These are phyloP conservation scores for Hymenoscyphus albidus DNA, from an alignment of 2,329 filamentous ascomycete genomes.

Conservation along the genomic window DNA sequence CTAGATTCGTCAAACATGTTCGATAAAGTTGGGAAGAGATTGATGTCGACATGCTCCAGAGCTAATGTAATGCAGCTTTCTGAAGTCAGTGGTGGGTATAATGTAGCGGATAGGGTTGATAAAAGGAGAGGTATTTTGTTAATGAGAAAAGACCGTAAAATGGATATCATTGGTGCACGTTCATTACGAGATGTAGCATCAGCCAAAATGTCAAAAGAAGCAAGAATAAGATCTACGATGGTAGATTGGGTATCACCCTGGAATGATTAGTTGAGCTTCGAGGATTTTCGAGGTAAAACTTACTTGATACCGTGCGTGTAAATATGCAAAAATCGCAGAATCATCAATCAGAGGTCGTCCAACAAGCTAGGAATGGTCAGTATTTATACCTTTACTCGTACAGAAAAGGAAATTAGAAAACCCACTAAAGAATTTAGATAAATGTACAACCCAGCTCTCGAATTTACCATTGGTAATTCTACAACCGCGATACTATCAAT, in stretches of 20 bases:
- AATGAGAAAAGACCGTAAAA: constrained; percentile 83
- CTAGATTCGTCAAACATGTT: constrained; percentile 58
- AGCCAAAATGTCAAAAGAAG: constrained; percentile 84
- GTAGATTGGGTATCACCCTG: constrained; percentile 74
- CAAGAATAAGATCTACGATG: constrained; percentile 77
- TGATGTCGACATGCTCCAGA: constrained; percentile 58
- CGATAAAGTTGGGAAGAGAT: constrained; percentile 61
- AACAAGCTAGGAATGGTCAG: constrained; percentile 55
- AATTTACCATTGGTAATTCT: constrained; percentile 69
- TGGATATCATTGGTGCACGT: constrained; percentile 56
- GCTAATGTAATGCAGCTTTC: constrained; percentile 65
- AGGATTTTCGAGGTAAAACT: constrained; percentile 17
- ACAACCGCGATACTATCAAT: constrained; percentile 42
- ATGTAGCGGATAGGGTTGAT: constrained; percentile 50
- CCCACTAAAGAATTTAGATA: constrained; percentile 78
- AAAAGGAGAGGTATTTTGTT: constrained; percentile 65
- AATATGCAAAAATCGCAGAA: constrained; percentile 68
- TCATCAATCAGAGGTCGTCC: constrained; percentile 84
- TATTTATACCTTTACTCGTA: not conserved
- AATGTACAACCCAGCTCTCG: constrained; percentile 77
- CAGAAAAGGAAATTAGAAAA: constrained; percentile 5
- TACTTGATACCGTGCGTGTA: constrained; percentile 82
- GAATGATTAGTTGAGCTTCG: constrained; percentile 29
- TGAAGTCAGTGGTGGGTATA: constrained; percentile 55
- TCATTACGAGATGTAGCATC: constrained; percentile 76